Conservation (phyloP, 495 filamentous ascomycete genomes). For the Podospora pseudoanserina region DNA sequence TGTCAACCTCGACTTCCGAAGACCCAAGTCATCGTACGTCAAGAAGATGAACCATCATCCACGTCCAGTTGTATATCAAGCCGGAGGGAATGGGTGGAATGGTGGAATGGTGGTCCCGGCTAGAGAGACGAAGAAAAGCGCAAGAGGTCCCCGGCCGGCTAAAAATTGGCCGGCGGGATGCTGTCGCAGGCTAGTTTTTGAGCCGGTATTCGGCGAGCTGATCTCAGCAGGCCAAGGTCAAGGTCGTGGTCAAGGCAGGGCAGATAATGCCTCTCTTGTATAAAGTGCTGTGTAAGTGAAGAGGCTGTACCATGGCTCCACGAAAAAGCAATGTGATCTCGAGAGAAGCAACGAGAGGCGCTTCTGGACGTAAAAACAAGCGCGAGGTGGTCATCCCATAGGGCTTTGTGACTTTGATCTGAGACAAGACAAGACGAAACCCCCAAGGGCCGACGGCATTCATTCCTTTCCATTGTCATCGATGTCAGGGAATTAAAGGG, state of each 20-base stretch:
- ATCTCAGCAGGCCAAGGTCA: too few relatives aligned
- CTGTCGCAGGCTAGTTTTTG: not conserved
- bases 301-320: too few relatives aligned
- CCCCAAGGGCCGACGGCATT: not conserved
- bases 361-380: not conserved
- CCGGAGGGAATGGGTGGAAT: not conserved
- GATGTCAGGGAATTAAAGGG: constrained; percentile 15
- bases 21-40: not conserved
- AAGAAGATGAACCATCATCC: not conserved
- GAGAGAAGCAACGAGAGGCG: not conserved
- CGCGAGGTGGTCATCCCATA: not conserved
- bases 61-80: not conserved
- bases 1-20: not conserved
- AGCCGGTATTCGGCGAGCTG: not conserved
- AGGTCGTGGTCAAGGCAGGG: too few relatives aligned
- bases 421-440: constrained; percentile 2
- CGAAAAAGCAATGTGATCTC: not conserved
- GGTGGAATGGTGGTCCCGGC: not conserved
- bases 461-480: not conserved
- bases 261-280: not conserved
- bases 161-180: not conserved
- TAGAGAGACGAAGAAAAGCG: not conserved
- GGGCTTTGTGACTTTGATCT: not conserved
- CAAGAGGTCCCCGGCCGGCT: not conserved
- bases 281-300: not conserved